Conservation (phyloP, 768 basidiomycete species). For the Lactarius pseudohatsudake region DNA sequence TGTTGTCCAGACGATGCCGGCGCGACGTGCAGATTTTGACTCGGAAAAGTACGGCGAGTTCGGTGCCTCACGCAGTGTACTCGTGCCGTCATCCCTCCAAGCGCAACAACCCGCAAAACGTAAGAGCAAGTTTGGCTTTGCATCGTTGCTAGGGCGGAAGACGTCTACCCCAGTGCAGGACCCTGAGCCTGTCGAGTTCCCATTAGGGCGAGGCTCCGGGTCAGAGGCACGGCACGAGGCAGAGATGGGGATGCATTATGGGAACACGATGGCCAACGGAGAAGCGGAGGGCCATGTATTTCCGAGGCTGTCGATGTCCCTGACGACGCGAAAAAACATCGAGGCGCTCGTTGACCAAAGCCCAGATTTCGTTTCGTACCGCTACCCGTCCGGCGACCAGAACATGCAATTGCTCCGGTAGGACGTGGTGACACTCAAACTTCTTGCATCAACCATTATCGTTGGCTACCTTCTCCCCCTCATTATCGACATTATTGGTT, state of each 20-base stretch:
- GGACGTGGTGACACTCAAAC: not conserved
- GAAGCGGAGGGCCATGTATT: constrained; percentile 38
- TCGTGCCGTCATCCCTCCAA: constrained; percentile 36
- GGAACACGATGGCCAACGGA: constrained; percentile 51
- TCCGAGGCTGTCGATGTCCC: constrained; percentile 52
- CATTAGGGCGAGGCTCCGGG: constrained; percentile 34
- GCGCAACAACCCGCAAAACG: constrained; percentile 47
- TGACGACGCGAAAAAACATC: constrained; percentile 66
- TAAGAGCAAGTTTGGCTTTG: constrained; percentile 71
- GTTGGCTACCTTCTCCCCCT: constrained; percentile 1
- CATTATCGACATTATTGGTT: constrained; percentile 19
- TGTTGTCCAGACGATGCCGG: constrained; percentile 49
- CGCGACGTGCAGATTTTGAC: constrained; percentile 22
- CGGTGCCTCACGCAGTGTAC: constrained; percentile 61
- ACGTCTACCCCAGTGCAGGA: constrained; percentile 31
- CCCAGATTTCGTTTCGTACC: constrained; percentile 80
- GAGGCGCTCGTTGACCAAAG: constrained; percentile 85
- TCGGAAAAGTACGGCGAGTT: constrained; percentile 65
- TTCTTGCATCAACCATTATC: constrained; percentile 4
- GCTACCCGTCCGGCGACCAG: constrained; percentile 80
- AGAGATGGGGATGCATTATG: constrained; percentile 48
- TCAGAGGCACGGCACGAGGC: constrained; percentile 44
- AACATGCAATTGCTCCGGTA: constrained; percentile 60
- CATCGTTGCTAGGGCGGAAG: constrained; percentile 64
- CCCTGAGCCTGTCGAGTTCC: constrained; percentile 28